A percentile compares a stretch with the other conserved stretches of the same genome.
Conservation (phyloP, 2,329 filamentous ascomycete genomes). For the Chalaropsis thielavioides region DNA sequence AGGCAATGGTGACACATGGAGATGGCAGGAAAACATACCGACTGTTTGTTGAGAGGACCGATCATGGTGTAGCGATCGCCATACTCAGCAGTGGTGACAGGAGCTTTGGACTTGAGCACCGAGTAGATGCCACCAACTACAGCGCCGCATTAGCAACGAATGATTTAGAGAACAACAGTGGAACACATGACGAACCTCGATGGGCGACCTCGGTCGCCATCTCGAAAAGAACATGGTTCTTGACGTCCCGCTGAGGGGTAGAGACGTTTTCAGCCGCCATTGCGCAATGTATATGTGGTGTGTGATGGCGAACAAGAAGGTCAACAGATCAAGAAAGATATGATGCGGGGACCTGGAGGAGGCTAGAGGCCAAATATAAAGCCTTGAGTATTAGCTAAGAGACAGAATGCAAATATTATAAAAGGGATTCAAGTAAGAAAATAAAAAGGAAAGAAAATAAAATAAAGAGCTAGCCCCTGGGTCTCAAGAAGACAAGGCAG, state of each 20-base stretch:
- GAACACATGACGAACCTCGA: constrained; percentile 47
- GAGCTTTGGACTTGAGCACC: constrained; percentile 96
- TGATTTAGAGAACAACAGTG: not conserved
- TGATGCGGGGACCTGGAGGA: not conserved
- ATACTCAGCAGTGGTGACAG: constrained; percentile 96
- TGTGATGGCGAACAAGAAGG: not conserved
- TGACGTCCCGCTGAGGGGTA: constrained; percentile 54
- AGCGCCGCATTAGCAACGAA: constrained; percentile 4
- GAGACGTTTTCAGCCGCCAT: constrained; percentile 25
- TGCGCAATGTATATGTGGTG: constrained; percentile 3
- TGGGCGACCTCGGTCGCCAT: constrained; percentile 95
- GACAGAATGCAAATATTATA: constrained; percentile 2
- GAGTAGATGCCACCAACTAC: constrained; percentile 96
- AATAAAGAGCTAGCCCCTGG: not conserved
- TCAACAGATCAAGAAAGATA: constrained; percentile 7
- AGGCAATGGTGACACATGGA: not conserved
- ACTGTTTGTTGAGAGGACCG: constrained; percentile 81
- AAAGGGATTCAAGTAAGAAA: not conserved
- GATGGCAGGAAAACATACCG: constrained; percentile 40
- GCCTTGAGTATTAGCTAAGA: constrained; percentile 8
- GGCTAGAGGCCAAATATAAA: not conserved
- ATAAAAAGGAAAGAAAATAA: constrained; percentile 9
- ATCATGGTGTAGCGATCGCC: constrained; percentile 92
- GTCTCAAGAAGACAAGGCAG: not conserved
- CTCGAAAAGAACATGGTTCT: constrained; percentile 93